Base-by-base conservation (phyloP, 257 asterid genomes). In the Striga asiatica region DNA sequence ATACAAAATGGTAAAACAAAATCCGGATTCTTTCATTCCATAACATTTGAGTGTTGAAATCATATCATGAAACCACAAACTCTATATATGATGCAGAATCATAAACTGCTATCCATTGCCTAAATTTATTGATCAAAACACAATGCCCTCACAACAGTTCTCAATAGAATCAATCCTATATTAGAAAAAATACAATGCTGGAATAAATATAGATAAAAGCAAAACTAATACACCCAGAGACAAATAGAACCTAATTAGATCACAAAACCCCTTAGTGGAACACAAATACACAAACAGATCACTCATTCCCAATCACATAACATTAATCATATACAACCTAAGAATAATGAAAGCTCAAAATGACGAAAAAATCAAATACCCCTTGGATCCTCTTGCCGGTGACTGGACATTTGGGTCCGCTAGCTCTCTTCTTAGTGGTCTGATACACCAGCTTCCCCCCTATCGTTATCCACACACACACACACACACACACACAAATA, bases 331-430 rank as follows among this genome's bases (percentile, higher is more conserved):
- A 24, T 0, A 51, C 10, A n/a, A 47, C 9, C n/a, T 12, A 5
- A 0, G 9, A 31, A 56, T 20, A 0, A 23, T 3, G 8, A 8
- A 34, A 34, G 9, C 13, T 2, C 9, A 10, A 17, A 34, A 32
- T 16, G 29, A 35, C 58, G 42, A 1, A 56, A 3, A 4, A 62
- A 27, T 19, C 50, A 61, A 63, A n/a, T 80, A 85, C 89, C 95
- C 95, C 93, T 76, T 85, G 93, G 65, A 85, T 85, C 62, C 93
- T 80, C 64, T 80, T 82, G 21, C 93, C 93, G 56, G 87, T 82
- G 49, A 85, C 95, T 4, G 95, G 89, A 42, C 95, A 85, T 58
- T 82, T 85, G 29, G 93, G 95, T 38, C 95, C 93, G 39, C 93
- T 82, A 2, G 93, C 87, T 50, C 93, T 78, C 78, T 85, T 82